Conservation (phyloP, 768 basidiomycete genomes). For the Zangia roseola region DNA sequence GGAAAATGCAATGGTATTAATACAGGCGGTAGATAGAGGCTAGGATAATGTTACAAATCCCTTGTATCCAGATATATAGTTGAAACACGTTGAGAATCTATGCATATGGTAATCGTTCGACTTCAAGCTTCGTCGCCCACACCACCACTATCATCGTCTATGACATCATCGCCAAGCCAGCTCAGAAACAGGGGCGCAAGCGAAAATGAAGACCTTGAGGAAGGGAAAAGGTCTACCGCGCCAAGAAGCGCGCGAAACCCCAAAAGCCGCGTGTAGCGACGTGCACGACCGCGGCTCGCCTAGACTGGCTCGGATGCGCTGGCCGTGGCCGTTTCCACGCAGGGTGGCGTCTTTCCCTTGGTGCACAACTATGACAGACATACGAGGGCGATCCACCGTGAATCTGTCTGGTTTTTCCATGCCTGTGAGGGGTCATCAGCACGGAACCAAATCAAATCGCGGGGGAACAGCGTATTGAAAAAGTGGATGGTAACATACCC, state of each 20-base stretch:
- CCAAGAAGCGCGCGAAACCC: constrained; percentile 8
- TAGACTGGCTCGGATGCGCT: constrained; percentile 5
- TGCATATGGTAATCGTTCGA: too few species aligned
- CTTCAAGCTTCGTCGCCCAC: too few species aligned
- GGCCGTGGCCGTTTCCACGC: constrained; percentile 24
- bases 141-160: too few species aligned
- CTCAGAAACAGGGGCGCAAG: too few species aligned
- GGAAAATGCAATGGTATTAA: too few species aligned
- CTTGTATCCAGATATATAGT: too few species aligned
- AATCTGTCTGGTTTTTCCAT: constrained; percentile 30
- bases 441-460: not conserved
- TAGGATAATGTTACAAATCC: too few species aligned
- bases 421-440: constrained; percentile 15
- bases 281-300: not conserved
- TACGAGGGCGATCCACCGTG: constrained; percentile 32
- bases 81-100: too few species aligned
- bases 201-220: not conserved
- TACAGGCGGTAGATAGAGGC: too few species aligned
- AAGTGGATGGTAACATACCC: too few species aligned
- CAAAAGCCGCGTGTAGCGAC: constrained; percentile 6
- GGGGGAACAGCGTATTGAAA: not conserved
- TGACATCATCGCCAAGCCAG: too few species aligned
- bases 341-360: constrained; percentile 14
- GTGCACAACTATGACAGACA: constrained; percentile 27
- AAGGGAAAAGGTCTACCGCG: constrained; percentile 3